Evolutionary conservation across 139 green algal genomes (phyloP), one percentile per base, ranked within the genome.

Genomic region (Chloropicon primus): DNA sequence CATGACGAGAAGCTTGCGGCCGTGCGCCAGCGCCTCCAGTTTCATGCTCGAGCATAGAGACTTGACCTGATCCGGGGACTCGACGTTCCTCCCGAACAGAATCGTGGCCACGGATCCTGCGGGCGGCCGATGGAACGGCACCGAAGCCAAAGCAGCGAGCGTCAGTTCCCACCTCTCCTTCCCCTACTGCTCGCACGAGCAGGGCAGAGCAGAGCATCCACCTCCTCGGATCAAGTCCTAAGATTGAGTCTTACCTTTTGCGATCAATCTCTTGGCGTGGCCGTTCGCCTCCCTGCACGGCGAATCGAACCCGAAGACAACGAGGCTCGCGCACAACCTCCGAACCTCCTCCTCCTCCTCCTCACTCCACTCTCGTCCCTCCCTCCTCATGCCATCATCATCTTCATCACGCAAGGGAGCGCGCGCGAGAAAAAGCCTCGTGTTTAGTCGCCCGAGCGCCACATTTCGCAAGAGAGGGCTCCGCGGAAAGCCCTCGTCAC

Each of bases 151-250:
- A 72, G 53, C 53, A 72, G 21, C 21, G 53, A 21, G 53, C 53
- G 53, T 72, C 53, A 72, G 53, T 22, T 22, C 53, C 21, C 53
- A 72, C 53, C 21, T 21, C 21, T 21, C 53, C 21, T 22, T 22
- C 22, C 53, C 53, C 53, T 21, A 21, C n/a, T n/a, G n/a, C 22
- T 72, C 22, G 53, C 21, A 22, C 53, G 22, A 22, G 53, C 53
- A 22, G 22, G 53, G 21, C 53, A 21, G 21, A 72, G 22, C 22
- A 21, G 21, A 22, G 53, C 21, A 22, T 72, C 53, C 0, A 85
- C 78, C 80, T 85, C 81, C 77, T 84, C 22, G 71, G 77, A 78
- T 28, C 74, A n/a, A 0, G 23, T n/a, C 2, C n/a, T n/a, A 87
- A 54, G 83, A 87, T 87, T 71, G 82, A 76, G 0, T 41, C 23